Conservation (phyloP, 1,284 basidiomycete genomes). For the Rhodotorula mucilaginosa region DNA sequence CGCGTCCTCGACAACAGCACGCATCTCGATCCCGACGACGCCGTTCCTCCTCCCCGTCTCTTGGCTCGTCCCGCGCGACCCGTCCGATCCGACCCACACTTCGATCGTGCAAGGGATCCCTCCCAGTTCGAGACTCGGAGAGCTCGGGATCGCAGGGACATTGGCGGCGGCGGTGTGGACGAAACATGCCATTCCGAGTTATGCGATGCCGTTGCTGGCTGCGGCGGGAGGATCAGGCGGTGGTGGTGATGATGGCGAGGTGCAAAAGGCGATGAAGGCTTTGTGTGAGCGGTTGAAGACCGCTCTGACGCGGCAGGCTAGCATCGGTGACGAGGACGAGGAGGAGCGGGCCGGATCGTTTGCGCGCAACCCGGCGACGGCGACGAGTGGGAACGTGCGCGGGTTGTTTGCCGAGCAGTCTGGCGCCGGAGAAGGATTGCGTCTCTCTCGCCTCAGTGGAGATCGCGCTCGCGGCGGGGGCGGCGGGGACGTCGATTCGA, state of each 20-base stretch:
- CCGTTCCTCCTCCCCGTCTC: slow-evolving; percentile 31
- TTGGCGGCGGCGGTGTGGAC: slow-evolving; percentile 29
- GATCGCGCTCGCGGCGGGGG: slow-evolving; percentile 20
- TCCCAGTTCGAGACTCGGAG: background rate
- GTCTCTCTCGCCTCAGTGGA: slow-evolving; percentile 1
- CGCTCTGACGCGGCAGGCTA: no score
- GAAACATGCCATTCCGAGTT: slow-evolving; percentile 24
- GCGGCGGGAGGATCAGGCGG: no score
- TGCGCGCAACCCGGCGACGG: background rate
- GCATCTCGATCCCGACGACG: slow-evolving; percentile 23
- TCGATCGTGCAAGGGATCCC: slow-evolving; percentile 28
- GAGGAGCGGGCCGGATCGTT: background rate
- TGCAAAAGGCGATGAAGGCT: no score
- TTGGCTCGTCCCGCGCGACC: slow-evolving; percentile 25
- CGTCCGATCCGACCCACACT: slow-evolving; percentile 3
- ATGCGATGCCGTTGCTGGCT: slow-evolving; percentile 18
- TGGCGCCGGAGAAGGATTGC: slow-evolving; percentile 19
- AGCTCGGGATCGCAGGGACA: slow-evolving; percentile 14
- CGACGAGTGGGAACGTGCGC: background rate
- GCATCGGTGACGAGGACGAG: no score
- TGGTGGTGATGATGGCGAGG: no score
- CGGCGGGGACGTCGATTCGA: no score
- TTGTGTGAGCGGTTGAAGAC: no score
- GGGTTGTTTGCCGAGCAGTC: background rate
- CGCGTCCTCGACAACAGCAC: background rate